Conservation (phyloP, 345 rosid species). For the Camelina neglecta region DNA sequence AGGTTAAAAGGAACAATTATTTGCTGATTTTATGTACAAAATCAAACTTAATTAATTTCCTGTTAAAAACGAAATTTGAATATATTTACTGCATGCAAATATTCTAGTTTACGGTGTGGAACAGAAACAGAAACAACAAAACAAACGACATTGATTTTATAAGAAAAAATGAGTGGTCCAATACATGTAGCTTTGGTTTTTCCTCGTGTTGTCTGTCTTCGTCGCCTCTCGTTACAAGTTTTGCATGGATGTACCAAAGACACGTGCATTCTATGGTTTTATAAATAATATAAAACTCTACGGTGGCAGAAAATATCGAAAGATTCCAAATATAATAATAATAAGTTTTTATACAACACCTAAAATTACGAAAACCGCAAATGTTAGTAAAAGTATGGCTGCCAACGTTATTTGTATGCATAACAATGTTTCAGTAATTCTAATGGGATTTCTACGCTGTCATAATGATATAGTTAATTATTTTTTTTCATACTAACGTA, state of each 20-base stretch:
- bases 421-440: not conserved
- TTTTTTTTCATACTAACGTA: no score
- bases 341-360: no score
- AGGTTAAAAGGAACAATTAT: no score
- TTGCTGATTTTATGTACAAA: no score
- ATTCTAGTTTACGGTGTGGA: not conserved
- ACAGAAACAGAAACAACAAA: not conserved
- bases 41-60: no score
- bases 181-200: not conserved
- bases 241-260: slow-evolving; percentile 26
- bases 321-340: not conserved
- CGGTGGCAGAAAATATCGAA: not conserved
- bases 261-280: slow-evolving; percentile 4
- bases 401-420: no score
- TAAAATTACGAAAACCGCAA: not conserved
- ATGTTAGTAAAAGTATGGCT: no score
- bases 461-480: not conserved
- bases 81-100: not conserved
- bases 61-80: not conserved
- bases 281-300: not conserved
- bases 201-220: slow-evolving; percentile 26
- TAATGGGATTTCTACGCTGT: not conserved
- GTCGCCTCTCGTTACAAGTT: slow-evolving; percentile 6
- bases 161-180: slow-evolving; percentile 13
- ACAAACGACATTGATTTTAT: not conserved